Evolutionary conservation across 2,329 filamentous ascomycete species (phyloP).

Genomic region (Fusarium sp.): DNA sequence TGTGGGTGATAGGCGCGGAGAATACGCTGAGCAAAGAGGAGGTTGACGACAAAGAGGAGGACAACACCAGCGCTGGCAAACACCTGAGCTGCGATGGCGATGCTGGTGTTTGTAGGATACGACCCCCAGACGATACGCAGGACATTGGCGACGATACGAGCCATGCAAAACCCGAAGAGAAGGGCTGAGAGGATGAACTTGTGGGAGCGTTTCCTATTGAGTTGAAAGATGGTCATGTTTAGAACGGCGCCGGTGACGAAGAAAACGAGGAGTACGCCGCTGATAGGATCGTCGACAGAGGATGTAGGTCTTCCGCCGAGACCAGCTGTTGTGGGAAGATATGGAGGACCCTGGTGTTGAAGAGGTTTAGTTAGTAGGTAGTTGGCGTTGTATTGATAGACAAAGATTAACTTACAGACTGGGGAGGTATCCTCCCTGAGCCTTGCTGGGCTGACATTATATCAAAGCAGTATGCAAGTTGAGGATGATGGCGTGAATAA

Average conservation of each 20-base stretch:
- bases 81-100: constrained; percentile 70
- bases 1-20: constrained; percentile 75
- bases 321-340: constrained; percentile 54
- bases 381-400: neutral
- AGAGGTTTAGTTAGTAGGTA: neutral
- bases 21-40: constrained; percentile 79
- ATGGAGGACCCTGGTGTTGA: constrained; percentile 49
- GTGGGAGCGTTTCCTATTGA: constrained; percentile 59
- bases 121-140: constrained; percentile 64
- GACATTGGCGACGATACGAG: constrained; percentile 60
- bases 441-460: constrained; percentile 32
- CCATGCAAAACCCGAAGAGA: constrained; percentile 67
- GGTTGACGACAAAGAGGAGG: constrained; percentile 79
- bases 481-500: neutral
- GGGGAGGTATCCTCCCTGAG: constrained; percentile 16
- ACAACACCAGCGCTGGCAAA: constrained; percentile 79
- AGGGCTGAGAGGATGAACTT: constrained; percentile 69
- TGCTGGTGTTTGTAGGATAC: constrained; percentile 49
- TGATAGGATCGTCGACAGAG: constrained; percentile 70
- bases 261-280: constrained; percentile 67
- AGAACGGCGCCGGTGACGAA: constrained; percentile 62
- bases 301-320: constrained; percentile 67
- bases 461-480: neutral
- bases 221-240: constrained; percentile 67
- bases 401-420: constrained; percentile 20